These are phyloP conservation scores for Aegilops speltoides DNA, from an alignment of 176 grass and related monocot species.

Conservation along the genomic window DNA sequence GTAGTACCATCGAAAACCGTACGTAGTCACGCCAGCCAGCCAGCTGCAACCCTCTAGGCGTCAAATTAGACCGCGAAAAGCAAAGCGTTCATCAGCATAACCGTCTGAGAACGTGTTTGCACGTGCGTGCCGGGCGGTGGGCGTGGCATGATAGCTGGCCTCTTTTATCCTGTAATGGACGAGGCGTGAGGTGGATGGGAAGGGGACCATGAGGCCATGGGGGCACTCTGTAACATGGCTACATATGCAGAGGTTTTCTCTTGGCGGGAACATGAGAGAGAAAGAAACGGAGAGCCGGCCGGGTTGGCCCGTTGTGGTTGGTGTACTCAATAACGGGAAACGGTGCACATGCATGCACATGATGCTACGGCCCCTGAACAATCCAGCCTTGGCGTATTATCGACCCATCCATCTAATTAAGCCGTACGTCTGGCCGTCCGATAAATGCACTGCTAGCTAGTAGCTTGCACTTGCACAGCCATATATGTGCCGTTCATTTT, in stretches of 20 bases:
- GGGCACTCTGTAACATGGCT: conserved; percentile 27
- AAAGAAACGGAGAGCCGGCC: not conserved
- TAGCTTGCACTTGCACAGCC: not conserved
- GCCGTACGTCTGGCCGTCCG: not conserved
- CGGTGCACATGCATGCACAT: conserved; percentile 49
- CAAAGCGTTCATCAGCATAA: not conserved
- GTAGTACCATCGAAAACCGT: not conserved
- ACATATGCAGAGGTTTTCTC: conserved; percentile 3
- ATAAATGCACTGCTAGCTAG: not conserved
- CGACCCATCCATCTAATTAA: not conserved
- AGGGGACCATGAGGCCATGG: conserved; percentile 15
- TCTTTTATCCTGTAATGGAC: conserved; percentile 8
- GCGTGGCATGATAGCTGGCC: not conserved
- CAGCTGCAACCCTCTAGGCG: not conserved
- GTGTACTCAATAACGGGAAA: conserved; percentile 30
- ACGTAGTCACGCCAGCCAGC: not conserved
- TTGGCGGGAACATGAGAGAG: not conserved
- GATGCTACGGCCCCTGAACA: not conserved
- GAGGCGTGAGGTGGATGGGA: not conserved
- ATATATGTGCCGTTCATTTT: no score
- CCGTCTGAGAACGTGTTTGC: not conserved
- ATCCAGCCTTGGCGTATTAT: not conserved
- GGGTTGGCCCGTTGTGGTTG: conserved; percentile 36
- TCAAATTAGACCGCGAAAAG: not conserved
- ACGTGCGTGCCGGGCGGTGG: not conserved